These are phyloP conservation scores for Pseudogymnoascus sp. DNA, from an alignment of 2,329 filamentous ascomycete genomes.

Conservation along the genomic window DNA sequence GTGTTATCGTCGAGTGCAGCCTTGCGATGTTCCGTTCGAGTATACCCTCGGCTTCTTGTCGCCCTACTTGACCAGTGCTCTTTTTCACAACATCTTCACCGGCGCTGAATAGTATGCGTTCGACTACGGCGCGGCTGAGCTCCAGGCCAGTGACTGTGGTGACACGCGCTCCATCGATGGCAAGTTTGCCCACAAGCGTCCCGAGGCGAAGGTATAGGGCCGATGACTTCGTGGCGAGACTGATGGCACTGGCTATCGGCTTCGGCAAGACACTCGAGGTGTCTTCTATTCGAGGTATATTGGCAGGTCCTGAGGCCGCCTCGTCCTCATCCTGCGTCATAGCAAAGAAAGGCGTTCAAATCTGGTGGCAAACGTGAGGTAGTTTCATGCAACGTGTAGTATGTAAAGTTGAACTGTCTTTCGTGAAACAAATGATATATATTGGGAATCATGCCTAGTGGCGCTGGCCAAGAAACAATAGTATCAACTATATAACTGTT, in stretches of 20 bases:
- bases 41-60: slow-evolving; percentile 47
- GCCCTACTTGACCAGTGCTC: slow-evolving; percentile 36
- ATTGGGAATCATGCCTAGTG: neutral
- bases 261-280: slow-evolving; percentile 48
- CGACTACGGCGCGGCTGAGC: slow-evolving; percentile 31
- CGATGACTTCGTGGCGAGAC: slow-evolving; percentile 53
- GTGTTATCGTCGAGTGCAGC: slow-evolving; percentile 50
- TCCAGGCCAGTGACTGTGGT: slow-evolving; percentile 34
- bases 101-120: slow-evolving; percentile 31
- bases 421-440: neutral
- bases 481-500: slow-evolving; percentile 4
- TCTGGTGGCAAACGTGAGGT: neutral
- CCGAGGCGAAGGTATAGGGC: slow-evolving; percentile 40
- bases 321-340: slow-evolving; percentile 24
- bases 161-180: slow-evolving; percentile 31
- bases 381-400: neutral
- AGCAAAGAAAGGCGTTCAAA: slow-evolving; percentile 3
- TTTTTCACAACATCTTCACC: slow-evolving; percentile 30
- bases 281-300: neutral
- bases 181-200: slow-evolving; percentile 31
- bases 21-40: slow-evolving; percentile 50
- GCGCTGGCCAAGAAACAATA: slow-evolving; percentile 6
- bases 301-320: slow-evolving; percentile 11
- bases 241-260: slow-evolving; percentile 52
- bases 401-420: neutral